Conservation (phyloP, 345 rosid species). For the Corymbia maculata region DNA sequence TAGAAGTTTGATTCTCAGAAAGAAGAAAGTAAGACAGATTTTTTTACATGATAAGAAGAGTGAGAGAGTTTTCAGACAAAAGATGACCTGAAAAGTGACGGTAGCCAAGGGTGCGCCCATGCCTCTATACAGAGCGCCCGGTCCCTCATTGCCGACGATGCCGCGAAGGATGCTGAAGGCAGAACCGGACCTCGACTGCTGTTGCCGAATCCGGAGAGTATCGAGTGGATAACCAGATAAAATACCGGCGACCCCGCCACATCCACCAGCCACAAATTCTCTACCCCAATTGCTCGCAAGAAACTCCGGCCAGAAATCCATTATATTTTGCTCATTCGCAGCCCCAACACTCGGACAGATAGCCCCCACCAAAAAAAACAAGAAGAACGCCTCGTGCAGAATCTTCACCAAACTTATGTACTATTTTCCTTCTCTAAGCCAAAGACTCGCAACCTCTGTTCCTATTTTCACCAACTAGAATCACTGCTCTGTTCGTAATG, state of each 20-base stretch:
- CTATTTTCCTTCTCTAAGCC: background rate
- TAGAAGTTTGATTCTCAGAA: background rate
- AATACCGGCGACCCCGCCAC: slow-evolving; percentile 88
- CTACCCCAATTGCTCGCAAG: slow-evolving; percentile 75
- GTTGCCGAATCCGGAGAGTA: slow-evolving; percentile 75
- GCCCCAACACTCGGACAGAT: background rate
- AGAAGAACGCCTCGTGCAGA: background rate
- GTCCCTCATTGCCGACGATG: slow-evolving; percentile 55
- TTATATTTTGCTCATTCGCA: background rate
- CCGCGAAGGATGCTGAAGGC: slow-evolving; percentile 59
- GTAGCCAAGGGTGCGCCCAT: slow-evolving; percentile 94
- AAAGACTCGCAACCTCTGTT: background rate
- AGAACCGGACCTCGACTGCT: slow-evolving; percentile 41
- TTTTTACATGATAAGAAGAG: background rate
- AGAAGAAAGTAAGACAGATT: background rate
- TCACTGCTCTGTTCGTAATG: background rate
- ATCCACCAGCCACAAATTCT: slow-evolving; percentile 92
- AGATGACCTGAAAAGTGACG: slow-evolving; percentile 80
- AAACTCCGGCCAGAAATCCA: slow-evolving; percentile 98
- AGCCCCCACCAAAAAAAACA: background rate
- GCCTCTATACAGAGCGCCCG: slow-evolving; percentile 73
- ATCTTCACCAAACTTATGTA: background rate
- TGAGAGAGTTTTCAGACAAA: background rate
- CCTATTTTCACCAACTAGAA: background rate
- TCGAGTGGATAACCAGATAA: slow-evolving; percentile 89